These are phyloP conservation scores for Nicotiana knightiana DNA, from an alignment of 257 asterid genomes.

Conservation along the genomic window DNA sequence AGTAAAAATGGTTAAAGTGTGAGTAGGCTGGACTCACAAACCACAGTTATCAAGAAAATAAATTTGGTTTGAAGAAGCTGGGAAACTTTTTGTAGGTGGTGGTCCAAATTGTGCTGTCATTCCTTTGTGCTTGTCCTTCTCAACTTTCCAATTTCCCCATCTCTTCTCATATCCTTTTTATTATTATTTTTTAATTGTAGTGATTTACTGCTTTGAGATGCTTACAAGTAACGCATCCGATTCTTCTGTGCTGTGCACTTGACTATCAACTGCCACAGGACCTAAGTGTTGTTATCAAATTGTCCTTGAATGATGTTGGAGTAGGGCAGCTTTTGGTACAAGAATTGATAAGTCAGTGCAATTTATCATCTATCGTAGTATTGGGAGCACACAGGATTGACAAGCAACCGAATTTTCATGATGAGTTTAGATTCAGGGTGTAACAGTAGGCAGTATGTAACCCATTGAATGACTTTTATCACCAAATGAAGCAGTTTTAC, in stretches of 20 bases:
- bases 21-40: neutral
- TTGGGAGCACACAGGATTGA: neutral
- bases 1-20: neutral
- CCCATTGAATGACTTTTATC: neutral
- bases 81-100: conserved; percentile 1
- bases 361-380: neutral
- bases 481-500: neutral
- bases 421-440: neutral
- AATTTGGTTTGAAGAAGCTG: neutral
- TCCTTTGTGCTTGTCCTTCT: conserved; percentile 9
- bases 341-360: neutral
- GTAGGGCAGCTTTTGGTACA: neutral
- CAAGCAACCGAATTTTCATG: neutral
- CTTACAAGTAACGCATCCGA: neutral
- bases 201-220: neutral
- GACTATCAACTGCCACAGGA: neutral
- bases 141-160: neutral
- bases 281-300: neutral
- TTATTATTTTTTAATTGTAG: neutral
- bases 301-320: neutral
- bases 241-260: neutral
- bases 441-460: neutral
- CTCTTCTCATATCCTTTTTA: neutral
- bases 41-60: neutral
- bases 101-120: conserved; percentile 12